Percentiles rank a stretch among this genome's conserved stretches.
Evolutionary conservation across 371 early-diverging fungal species (phyloP).

Genomic region (Mucor mucedo): DNA sequence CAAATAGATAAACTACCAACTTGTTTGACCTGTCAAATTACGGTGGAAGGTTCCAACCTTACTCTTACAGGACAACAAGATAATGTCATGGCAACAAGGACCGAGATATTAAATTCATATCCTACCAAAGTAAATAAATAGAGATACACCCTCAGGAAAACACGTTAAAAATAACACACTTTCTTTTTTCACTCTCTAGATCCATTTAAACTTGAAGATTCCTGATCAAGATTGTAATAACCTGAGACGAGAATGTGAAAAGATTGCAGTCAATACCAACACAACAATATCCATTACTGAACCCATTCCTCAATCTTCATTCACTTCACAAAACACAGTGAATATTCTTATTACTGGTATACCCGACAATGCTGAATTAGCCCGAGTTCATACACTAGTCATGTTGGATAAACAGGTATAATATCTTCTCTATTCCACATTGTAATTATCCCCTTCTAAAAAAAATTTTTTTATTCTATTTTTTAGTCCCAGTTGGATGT

Average conservation of each 20-base stretch:
- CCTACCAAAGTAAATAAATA: constrained; percentile 48
- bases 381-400: constrained; percentile 45
- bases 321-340: constrained; percentile 44
- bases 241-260: constrained; percentile 32
- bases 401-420: constrained; percentile 51
- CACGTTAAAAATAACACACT: not conserved
- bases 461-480: constrained; percentile 4
- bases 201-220: constrained; percentile 46
- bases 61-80: constrained; percentile 47
- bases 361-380: constrained; percentile 47
- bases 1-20: constrained; percentile 38
- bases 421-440: not conserved
- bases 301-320: constrained; percentile 38
- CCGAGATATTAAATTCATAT: constrained; percentile 46
- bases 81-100: constrained; percentile 49
- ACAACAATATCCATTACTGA: constrained; percentile 35
- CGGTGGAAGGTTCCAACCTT: constrained; percentile 45
- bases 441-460: constrained; percentile 3
- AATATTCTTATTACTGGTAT: constrained; percentile 48
- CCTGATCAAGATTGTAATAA: constrained; percentile 43
- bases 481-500: constrained; percentile 29
- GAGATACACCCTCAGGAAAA: not conserved
- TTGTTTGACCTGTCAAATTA: constrained; percentile 43
- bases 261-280: constrained; percentile 47
- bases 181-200: constrained; percentile 25